phyloP scores from a whole-genome alignment of 2,329 filamentous ascomycete species.

The Polytolypa hystricis region DNA sequence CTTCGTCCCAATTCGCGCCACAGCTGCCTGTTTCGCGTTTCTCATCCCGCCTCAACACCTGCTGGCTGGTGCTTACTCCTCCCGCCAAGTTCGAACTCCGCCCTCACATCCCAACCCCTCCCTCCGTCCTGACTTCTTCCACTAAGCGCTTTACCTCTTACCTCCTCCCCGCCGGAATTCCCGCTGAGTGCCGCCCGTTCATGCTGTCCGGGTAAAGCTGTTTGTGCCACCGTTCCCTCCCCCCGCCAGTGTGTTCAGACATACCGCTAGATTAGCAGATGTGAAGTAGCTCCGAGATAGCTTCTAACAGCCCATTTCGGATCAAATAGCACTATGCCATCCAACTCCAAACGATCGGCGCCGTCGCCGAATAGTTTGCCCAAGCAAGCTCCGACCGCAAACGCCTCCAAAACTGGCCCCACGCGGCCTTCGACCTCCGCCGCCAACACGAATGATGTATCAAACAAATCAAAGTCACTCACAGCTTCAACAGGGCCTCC shows the following conservation, averaged over 20 bases:
- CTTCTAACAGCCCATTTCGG: neutral
- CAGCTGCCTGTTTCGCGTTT: constrained; percentile 8
- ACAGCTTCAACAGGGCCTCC: constrained; percentile 20
- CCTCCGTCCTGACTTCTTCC: constrained; percentile 9
- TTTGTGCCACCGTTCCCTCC: neutral
- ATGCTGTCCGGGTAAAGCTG: neutral
- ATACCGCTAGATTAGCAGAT: neutral
- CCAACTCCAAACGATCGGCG: constrained; percentile 13
- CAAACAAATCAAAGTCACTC: neutral
- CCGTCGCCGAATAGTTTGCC: constrained; percentile 7
- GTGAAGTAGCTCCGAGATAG: neutral
- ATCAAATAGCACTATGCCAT: constrained; percentile 10
- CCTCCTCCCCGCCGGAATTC: too few species aligned
- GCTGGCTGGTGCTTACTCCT: constrained; percentile 16
- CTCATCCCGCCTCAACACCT: constrained; percentile 14
- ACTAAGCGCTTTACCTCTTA: constrained; percentile 1
- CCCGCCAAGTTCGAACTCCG: constrained; percentile 14
- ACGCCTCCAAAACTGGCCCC: constrained; percentile 7
- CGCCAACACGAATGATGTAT: constrained; percentile 3
- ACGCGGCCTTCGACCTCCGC: constrained; percentile 5
- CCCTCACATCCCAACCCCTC: constrained; percentile 12
- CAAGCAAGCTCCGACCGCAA: constrained; percentile 6
- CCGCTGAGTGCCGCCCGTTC: too few species aligned
- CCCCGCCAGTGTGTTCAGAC: too few species aligned
- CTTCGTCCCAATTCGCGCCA: neutral